These are phyloP conservation scores for Trichoderma reesei DNA, from an alignment of 495 filamentous ascomycete species.

Conservation along the genomic window DNA sequence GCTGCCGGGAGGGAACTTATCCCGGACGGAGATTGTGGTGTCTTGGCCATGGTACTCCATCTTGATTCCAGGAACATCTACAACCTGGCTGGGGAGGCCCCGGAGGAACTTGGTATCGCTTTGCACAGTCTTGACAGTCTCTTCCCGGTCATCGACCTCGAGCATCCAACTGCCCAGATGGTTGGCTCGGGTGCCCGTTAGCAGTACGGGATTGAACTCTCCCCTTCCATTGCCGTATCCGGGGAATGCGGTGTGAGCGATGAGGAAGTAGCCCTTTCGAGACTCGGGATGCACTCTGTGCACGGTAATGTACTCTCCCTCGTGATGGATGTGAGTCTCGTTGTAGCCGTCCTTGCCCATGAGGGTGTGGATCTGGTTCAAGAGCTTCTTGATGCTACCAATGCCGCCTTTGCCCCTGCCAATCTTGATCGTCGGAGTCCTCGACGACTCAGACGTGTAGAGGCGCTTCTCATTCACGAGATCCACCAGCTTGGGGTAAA, in stretches of 20 bases:
- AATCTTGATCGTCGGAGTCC: slow-evolving; percentile 41
- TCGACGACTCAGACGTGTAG: slow-evolving; percentile 67
- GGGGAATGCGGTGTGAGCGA: slow-evolving; percentile 90
- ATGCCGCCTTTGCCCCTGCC: slow-evolving; percentile 68
- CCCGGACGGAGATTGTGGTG: slow-evolving; percentile 71
- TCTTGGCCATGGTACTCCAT: slow-evolving; percentile 58
- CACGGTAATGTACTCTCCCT: slow-evolving; percentile 90
- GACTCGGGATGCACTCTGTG: slow-evolving; percentile 87
- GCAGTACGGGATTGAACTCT: slow-evolving; percentile 61
- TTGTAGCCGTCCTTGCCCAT: slow-evolving; percentile 93
- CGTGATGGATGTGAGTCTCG: slow-evolving; percentile 94
- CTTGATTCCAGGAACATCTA: slow-evolving; percentile 57
- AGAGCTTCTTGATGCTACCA: slow-evolving; percentile 75
- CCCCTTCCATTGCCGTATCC: slow-evolving; percentile 75
- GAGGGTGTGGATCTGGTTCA: slow-evolving; percentile 83
- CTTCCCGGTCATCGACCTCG: slow-evolving; percentile 63
- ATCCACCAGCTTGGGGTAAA: slow-evolving; percentile 86
- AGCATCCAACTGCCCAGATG: slow-evolving; percentile 82
- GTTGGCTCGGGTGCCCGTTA: slow-evolving; percentile 66
- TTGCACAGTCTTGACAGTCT: slow-evolving; percentile 51
- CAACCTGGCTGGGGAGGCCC: slow-evolving; percentile 72
- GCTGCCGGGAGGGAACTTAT: slow-evolving; percentile 79
- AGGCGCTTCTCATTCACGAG: slow-evolving; percentile 77
- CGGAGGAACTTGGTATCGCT: slow-evolving; percentile 59
- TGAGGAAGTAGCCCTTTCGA: slow-evolving; percentile 84